Evolutionary conservation across 2,329 filamentous ascomycete species (phyloP), one percentile per base, ranked within the genome.

Genomic region (Madurella mycetomatis): DNA sequence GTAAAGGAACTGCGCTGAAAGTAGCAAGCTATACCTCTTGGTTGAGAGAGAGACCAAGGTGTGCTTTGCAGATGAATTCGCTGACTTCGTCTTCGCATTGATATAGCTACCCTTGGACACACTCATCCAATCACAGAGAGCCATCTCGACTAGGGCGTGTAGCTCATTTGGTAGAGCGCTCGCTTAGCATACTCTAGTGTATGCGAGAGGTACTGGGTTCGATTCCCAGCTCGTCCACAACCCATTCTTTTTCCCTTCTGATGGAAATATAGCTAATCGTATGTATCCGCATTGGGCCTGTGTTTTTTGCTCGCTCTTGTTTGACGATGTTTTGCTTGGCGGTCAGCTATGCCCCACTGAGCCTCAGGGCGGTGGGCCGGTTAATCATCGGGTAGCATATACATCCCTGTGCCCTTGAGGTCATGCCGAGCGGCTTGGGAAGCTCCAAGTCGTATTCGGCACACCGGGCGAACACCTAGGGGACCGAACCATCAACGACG

Each of bases 121-220:
- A 37, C 34, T 9, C 34, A 11, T n/a, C 34, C 34, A 37, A 37
- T 4, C 34, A 37, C 9, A 15, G 11, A 5, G 34, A 15, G 34
- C 4, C 34, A 37, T 11, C 34, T 15, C 4, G 18, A 19, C 18
- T 43, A 16, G 62, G 61, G 61, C 61, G 61, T 63, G 61, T 63
- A 60, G 61, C 61, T 63, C 61, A 63, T 60, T 62, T 63, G 61
- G 61, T 63, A 63, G 61, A 63, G 61, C 61, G 60, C 61, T 62
- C 61, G 61, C 61, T 63, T 63, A 63, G 61, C 61, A 63, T 60
- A 43, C 48, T 52, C 25, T n/a, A 1, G 4, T 41, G 54, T 53
- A 55, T 63, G 61, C 61, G 61, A 62, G 62, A 63, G 61, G 61
- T 63, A 60, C 61, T 62, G 60, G 60, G 61, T 63, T 63, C 61